Percentiles rank a stretch among this genome's conserved stretches.
These are phyloP conservation scores for Coniosporium tulheliwenetii DNA, from an alignment of 2,329 filamentous ascomycete species.

Conservation along the genomic window DNA sequence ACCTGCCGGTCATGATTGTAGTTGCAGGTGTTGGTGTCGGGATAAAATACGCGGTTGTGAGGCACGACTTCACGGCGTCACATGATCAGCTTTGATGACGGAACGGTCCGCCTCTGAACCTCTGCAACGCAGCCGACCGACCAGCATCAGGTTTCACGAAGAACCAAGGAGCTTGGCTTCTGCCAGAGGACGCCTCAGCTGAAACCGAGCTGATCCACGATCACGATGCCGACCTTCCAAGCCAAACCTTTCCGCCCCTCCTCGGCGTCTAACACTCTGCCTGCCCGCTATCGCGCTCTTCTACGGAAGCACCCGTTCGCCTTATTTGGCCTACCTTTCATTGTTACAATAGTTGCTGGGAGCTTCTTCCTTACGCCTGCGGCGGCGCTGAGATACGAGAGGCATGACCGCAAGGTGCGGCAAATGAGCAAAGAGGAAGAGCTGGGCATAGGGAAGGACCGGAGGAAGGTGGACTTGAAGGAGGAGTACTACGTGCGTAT, in stretches of 20 bases:
- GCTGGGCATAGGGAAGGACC: constrained; percentile 58
- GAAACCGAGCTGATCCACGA: constrained; percentile 6
- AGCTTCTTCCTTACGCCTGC: constrained; percentile 92
- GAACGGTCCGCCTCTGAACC: too few relatives aligned
- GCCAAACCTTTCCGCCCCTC: constrained; percentile 56
- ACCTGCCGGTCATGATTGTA: too few relatives aligned
- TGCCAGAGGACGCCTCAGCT: too few relatives aligned
- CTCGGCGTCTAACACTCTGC: constrained; percentile 48
- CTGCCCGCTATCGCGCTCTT: constrained; percentile 58
- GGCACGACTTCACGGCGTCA: too few relatives aligned
- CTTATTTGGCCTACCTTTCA: constrained; percentile 86
- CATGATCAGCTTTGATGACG: too few relatives aligned
- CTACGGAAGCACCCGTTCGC: constrained; percentile 74
- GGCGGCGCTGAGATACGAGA: constrained; percentile 84
- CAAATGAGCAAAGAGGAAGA: constrained; percentile 77
- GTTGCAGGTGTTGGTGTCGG: too few relatives aligned
- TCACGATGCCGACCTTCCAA: constrained; percentile 47
- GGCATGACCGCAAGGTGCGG: constrained; percentile 76
- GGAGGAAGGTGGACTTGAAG: constrained; percentile 59
- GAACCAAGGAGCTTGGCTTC: constrained; percentile 3
- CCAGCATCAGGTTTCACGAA: background rate
- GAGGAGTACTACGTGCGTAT: constrained; percentile 73
- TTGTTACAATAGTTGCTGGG: constrained; percentile 75
- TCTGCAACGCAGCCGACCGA: too few relatives aligned
- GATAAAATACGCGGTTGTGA: too few relatives aligned